These are phyloP conservation scores for Dryas octopetala DNA, from an alignment of 306 rosid genomes.

Conservation along the genomic window DNA sequence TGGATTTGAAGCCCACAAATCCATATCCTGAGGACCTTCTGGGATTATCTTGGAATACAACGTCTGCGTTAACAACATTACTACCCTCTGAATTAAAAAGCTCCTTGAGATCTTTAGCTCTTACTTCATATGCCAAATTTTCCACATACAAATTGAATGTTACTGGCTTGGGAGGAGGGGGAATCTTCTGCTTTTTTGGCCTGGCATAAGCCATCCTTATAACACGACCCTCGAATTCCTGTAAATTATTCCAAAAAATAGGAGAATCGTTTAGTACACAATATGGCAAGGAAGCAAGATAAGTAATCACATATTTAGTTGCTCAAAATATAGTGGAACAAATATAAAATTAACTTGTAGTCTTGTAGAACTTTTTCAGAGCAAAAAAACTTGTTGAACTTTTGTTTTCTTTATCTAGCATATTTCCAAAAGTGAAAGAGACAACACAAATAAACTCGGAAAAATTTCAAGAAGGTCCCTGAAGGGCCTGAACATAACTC, in stretches of 20 bases:
- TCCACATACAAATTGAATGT: conserved; percentile 83
- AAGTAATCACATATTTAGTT: conserved; percentile 1
- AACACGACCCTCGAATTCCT: conserved; percentile 78
- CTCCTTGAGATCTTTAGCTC: conserved; percentile 71
- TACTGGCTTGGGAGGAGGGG: conserved; percentile 55
- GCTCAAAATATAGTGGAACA: not conserved
- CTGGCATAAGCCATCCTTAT: conserved; percentile 63
- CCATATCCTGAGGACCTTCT: conserved; percentile 84
- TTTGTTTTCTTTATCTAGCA: not conserved
- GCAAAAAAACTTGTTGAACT: not conserved
- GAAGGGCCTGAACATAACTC: not conserved
- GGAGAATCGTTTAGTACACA: conserved; percentile 11
- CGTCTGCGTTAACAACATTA: conserved; percentile 60
- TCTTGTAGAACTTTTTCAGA: too few relatives aligned
- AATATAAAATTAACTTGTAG: not conserved
- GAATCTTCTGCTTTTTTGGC: conserved; percentile 48
- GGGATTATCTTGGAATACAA: conserved; percentile 65
- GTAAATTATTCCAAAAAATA: conserved; percentile 19
- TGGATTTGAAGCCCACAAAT: conserved; percentile 78
- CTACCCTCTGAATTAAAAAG: conserved; percentile 60
- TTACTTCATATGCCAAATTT: conserved; percentile 69
- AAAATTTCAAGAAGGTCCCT: not conserved
- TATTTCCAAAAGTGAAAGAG: not conserved
- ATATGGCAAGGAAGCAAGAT: not conserved
- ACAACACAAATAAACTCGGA: not conserved